These are phyloP conservation scores for Xerophyta viscosa DNA, from an alignment of 106 monocot genomes.

Conservation along the genomic window DNA sequence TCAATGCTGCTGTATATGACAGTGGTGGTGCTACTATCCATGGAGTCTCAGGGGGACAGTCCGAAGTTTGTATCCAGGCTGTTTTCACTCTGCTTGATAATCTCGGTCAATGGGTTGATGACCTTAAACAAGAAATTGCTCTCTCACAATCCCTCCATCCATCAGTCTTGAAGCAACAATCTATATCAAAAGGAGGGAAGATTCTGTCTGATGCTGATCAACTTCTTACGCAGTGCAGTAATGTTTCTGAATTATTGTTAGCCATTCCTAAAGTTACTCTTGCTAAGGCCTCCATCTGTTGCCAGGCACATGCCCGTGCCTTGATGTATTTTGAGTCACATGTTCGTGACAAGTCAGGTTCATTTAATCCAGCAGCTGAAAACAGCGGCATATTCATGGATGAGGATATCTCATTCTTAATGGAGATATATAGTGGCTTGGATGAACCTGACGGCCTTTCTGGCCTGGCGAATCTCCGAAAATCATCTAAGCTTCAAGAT, in stretches of 20 bases:
- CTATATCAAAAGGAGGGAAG: slow-evolving; percentile 27
- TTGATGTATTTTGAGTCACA: slow-evolving; percentile 86
- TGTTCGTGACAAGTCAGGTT: slow-evolving; percentile 82
- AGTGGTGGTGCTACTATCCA: slow-evolving; percentile 41
- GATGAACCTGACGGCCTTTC: slow-evolving; percentile 97
- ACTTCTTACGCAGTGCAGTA: slow-evolving; percentile 60
- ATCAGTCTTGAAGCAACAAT: slow-evolving; percentile 23
- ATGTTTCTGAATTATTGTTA: slow-evolving; percentile 77
- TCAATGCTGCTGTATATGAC: slow-evolving; percentile 81
- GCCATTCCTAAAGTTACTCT: slow-evolving; percentile 97
- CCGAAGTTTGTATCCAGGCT: slow-evolving; percentile 90
- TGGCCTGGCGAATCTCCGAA: slow-evolving; percentile 79
- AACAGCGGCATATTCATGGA: slow-evolving; percentile 60
- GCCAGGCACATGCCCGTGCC: slow-evolving; percentile 91
- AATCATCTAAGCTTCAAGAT: slow-evolving; percentile 63
- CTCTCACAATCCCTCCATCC: slow-evolving; percentile 52
- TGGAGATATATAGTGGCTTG: slow-evolving; percentile 95
- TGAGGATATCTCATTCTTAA: slow-evolving; percentile 89
- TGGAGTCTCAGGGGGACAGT: slow-evolving; percentile 53
- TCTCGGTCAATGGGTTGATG: slow-evolving; percentile 98
- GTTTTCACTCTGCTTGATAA: slow-evolving; percentile 97
- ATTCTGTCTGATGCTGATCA: slow-evolving; percentile 28
- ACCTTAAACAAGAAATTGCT: slow-evolving; percentile 88
- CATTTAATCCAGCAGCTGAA: slow-evolving; percentile 86
- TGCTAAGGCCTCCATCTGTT: slow-evolving; percentile 77